Base-by-base conservation (phyloP, 129 eudicot genomes). In the Escallonia herrerae region DNA sequence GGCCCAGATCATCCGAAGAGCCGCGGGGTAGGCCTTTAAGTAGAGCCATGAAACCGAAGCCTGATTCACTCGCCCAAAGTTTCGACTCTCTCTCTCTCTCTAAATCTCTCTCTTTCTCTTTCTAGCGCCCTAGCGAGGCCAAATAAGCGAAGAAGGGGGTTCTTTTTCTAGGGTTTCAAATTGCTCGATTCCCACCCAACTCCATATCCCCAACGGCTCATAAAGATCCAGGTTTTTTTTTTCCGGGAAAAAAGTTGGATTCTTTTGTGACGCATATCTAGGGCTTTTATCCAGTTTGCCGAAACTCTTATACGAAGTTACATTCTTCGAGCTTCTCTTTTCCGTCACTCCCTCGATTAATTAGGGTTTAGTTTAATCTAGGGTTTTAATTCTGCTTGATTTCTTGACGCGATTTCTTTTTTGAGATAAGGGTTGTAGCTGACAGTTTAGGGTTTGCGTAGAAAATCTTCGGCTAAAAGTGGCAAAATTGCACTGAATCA, bases 151-250 rank as follows among this genome's bases (percentile, higher is more conserved):
- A 6, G 41, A 6, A 15, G 33, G 33, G 33, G 33, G 33, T 22
- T 22, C 4, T 56, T 5, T 56, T 22, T 56, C 61, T 56, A 56
- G 61, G 61, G 61, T 56, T 56, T 56, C 40, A 56, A 56, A 15
- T 22, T 22, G 33, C 33, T 22, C 40, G 41, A 40, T 14, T 7
- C 33, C 58, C 58, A 15, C 37, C 6, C 6, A 54, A 54, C 14
- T 6, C 58, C 37, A 54, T 4, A 22, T 22, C 33, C 33, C 33
- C 22, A 22, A 6, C 61, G 5, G 5, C 33, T 3, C 40, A 5
- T 10, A 56, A 10, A 56, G 42, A 56, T 56, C 61, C 61, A 56
- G 61, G 61, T 56, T 56, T 56, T 56, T 22, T 22, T 22, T 22
- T 22, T 22, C 1, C 1, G 33, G 33, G 33, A 22, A 22, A 22